Base-by-base conservation (phyloP, 2,329 filamentous ascomycete genomes). In the Nemania serpens region DNA sequence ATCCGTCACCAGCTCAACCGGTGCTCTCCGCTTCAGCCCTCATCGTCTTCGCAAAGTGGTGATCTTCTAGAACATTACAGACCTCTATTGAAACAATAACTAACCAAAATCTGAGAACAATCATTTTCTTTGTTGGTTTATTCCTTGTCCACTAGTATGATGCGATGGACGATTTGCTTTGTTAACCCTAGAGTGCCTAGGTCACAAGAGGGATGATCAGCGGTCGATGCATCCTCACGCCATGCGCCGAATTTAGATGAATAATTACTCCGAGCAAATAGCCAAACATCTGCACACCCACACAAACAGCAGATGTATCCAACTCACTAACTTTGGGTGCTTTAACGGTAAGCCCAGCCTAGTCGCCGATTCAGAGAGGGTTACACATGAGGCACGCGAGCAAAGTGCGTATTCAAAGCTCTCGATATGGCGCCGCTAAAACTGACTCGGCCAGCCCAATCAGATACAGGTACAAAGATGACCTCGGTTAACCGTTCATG, bases 151-250 rank as follows among this genome's bases (percentile, higher is more conserved):
- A 43, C 53, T 43, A 22, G 37, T 33, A 18, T 43, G 41, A 53
- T 56, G 34, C 41, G 12, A 41, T 41, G 9, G 25, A 29, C 25
- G 25, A 29, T 29, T 29, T 11, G 5, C 5, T 25, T 45, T 45
- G 29, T 15, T 22, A 17, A 15, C 18, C 41, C 20, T 36, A 17
- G 29, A 45, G 25, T 29, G 25, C 25, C 47, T 48, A 45, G 41
- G 42, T 48, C 42, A 33, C 48, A 25, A 53, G 48, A 49, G 47
- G 41, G 42, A 41, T 52, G 48, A 58, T 52, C 42, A 49, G 29
- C 37, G 22, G 36, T 42, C 37, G 12, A 29, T 17, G 13, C 46
- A 57, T 55, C 25, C n/a, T 41, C 13, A 41, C n/a, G n/a, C 25
- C 25, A 29, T 29, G 25, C 37, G 13, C 37, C 15, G n/a, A 46